phyloP scores from a whole-genome alignment of 768 basidiomycete genomes.

The Auricularia sp. region DNA sequence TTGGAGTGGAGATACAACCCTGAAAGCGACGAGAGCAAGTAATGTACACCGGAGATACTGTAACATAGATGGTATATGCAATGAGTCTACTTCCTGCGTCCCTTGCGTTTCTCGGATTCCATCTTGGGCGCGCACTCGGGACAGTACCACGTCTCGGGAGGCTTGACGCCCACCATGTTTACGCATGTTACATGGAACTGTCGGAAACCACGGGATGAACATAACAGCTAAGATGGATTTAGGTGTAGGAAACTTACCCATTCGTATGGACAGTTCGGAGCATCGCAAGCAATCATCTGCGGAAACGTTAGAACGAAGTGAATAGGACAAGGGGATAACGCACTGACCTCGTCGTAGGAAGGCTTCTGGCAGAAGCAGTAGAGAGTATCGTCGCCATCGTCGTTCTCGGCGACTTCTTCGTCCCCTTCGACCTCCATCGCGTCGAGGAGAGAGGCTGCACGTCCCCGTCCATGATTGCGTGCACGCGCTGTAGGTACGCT shows the following conservation, averaged over 20 bases:
- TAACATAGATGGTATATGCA: not conserved
- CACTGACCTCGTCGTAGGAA: constrained; percentile 46
- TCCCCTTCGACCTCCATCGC: constrained; percentile 18
- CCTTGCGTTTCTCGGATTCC: not conserved
- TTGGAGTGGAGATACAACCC: constrained; percentile 15
- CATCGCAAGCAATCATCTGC: constrained; percentile 71
- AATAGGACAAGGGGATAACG: not conserved
- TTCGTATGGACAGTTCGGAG: constrained; percentile 55
- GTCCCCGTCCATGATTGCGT: constrained; percentile 4
- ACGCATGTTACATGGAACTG: constrained; percentile 60
- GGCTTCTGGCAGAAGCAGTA: constrained; percentile 58
- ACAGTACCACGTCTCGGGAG: constrained; percentile 50
- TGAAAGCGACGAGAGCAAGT: not conserved
- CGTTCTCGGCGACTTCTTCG: constrained; percentile 25
- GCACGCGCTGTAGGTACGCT: not conserved
- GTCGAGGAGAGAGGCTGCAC: constrained; percentile 11
- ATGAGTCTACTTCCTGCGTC: not conserved
- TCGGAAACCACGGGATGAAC: not conserved
- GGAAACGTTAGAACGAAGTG: constrained; percentile 37
- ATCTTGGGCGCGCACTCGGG: constrained; percentile 30
- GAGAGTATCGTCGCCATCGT: constrained; percentile 35
- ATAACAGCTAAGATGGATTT: constrained; percentile 1
- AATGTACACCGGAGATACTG: not conserved
- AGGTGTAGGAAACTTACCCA: constrained; percentile 39
- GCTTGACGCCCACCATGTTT: constrained; percentile 41